Conservation (phyloP, 768 basidiomycete genomes). For the Ramaria rubella region DNA sequence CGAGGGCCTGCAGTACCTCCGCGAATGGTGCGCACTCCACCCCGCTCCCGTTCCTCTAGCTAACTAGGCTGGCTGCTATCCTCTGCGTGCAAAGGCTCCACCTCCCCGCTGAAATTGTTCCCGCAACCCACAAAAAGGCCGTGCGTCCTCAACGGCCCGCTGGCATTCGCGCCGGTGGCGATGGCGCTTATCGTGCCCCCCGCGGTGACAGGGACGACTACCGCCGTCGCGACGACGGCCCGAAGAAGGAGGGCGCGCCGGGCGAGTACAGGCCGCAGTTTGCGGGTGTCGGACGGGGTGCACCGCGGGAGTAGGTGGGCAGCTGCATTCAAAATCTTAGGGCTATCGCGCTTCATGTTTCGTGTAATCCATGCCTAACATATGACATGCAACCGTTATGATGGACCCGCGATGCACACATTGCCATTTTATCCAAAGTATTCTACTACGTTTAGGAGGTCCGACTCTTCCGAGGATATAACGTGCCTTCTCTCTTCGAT, state of each 20-base stretch:
- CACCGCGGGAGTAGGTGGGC: slow-evolving; percentile 54
- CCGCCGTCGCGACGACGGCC: slow-evolving; percentile 41
- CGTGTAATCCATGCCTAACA: slow-evolving; percentile 16
- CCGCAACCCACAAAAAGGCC: slow-evolving; percentile 95
- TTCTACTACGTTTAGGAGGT: slow-evolving; percentile 37
- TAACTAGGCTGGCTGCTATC: background rate
- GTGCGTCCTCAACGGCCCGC: slow-evolving; percentile 83
- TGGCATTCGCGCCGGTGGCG: slow-evolving; percentile 62
- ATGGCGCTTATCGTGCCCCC: slow-evolving; percentile 82
- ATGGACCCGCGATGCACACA: background rate
- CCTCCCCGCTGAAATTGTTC: slow-evolving; percentile 93
- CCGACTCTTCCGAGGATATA: slow-evolving; percentile 16
- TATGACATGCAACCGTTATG: slow-evolving; percentile 21
- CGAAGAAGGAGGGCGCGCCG: slow-evolving; percentile 83
- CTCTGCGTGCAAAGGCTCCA: too few species aligned
- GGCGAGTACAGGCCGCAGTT: slow-evolving; percentile 88
- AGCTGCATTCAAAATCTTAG: background rate
- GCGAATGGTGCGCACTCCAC: slow-evolving; percentile 61
- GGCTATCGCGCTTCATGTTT: background rate
- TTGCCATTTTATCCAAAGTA: slow-evolving; percentile 32
- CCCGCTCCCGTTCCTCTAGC: slow-evolving; percentile 23
- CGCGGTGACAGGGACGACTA: slow-evolving; percentile 82
- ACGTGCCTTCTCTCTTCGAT: slow-evolving; percentile 34
- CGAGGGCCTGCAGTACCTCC: slow-evolving; percentile 95
- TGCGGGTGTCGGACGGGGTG: slow-evolving; percentile 84